phyloP scores from a whole-genome alignment of 805 yeast species.

The Zygotorulaspora florentina region DNA sequence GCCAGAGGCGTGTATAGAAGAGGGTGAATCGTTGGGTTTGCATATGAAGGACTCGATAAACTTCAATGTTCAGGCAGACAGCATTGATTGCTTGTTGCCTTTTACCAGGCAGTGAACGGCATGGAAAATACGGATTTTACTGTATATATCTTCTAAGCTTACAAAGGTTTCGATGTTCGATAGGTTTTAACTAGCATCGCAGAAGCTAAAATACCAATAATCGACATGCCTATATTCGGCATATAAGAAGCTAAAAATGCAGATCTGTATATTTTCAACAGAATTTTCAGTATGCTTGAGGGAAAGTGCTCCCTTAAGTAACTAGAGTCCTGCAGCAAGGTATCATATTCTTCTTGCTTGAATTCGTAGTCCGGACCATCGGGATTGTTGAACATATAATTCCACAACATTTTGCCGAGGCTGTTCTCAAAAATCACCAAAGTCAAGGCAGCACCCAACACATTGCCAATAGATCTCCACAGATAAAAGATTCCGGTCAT shows the following conservation, averaged over 20 bases:
- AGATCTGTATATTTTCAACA: conserved; percentile 24
- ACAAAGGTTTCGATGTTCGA: not conserved
- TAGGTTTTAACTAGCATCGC: conserved; percentile 13
- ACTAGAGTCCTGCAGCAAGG: conserved; percentile 29
- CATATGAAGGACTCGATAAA: conserved; percentile 11
- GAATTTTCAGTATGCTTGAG: conserved; percentile 10
- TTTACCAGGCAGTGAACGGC: not conserved
- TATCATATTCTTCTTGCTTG: conserved; percentile 21
- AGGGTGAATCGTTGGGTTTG: conserved; percentile 21
- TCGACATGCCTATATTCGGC: conserved; percentile 26
- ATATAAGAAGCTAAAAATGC: conserved; percentile 30
- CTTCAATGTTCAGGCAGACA: conserved; percentile 19
- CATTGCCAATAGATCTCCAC: conserved; percentile 48
- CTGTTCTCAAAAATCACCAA: conserved; percentile 37
- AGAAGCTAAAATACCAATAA: conserved; percentile 19
- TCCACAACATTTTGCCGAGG: conserved; percentile 31
- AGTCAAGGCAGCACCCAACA: conserved; percentile 43
- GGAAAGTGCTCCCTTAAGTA: conserved; percentile 28
- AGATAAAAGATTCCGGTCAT: conserved; percentile 48
- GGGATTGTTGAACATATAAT: conserved; percentile 26
- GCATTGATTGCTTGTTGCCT: conserved; percentile 22
- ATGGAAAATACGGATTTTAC: not conserved
- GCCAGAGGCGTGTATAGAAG: conserved; percentile 16
- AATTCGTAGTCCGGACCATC: conserved; percentile 13
- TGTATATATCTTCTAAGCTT: not conserved